Evolutionary conservation across 768 basidiomycete genomes (phyloP), one percentile per base, ranked within the genome.

Genomic region (Xerocomus potaroensis): DNA sequence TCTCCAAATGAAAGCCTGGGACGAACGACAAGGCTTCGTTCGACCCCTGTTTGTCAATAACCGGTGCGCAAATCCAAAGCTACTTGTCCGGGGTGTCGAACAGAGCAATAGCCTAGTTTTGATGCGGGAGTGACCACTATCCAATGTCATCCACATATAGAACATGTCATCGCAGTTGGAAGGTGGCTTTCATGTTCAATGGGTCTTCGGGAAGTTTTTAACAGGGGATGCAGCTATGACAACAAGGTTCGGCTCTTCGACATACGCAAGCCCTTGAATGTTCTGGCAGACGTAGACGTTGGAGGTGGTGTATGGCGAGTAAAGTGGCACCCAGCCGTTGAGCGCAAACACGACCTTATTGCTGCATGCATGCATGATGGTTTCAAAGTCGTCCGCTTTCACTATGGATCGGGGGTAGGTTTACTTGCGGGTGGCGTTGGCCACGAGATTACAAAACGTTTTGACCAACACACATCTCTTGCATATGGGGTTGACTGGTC

Each of bases 321-420:
- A 48, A 93, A 95, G 65, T 99, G 93, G 91, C 92, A 98, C 66
- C 92, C 94, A 7, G 78, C 77, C 5, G 53, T 73, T 2, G 55
- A 60, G n/a, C 77, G 92, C 36, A 77, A 75, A 51, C 58, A 76
- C 30, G 88, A 94, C 58, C 73, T 98, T 2, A 77, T 97, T 16
- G 81, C 92, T n/a, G 96, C 94, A 0, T 92, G 89, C 60, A 99
- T 98, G 96, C 94, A 95, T 61, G 92, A 92, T 52, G 94, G 95
- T 9, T 94, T 91, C 76, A 96, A 96, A 61, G 73, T 95, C 6
- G 64, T 89, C 48, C 66, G 46, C 44, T 61, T 62, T 33, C 44
- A 15, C 27, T 14, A 43, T 24, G 43, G 37, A 12, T 8, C 19
- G 10, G 50, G 36, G 18, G 36, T 22, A 12, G 35, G 43, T 3